Evolutionary conservation across 257 asterid species (phyloP), one percentile per base, ranked within the genome.

Genomic region (Verbena officinalis): DNA sequence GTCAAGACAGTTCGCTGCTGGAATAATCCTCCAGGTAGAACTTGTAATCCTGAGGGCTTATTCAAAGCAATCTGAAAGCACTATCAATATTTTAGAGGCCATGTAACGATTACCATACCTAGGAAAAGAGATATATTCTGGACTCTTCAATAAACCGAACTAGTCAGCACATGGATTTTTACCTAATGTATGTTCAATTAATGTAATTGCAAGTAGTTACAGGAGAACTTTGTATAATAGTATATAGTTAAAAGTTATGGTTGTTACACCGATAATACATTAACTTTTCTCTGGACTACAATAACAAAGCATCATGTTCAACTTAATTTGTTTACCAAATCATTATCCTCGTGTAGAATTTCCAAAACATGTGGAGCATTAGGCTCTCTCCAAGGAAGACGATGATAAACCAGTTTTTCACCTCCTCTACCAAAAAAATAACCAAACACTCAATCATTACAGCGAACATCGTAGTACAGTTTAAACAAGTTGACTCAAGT

Each of bases 361-460:
- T 84, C 82, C 68, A 93, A 77, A 77, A 68, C 62, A 82, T 81
- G 72, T 3, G 99, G 97, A 17, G 96, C 95, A 70, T 90, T 87
- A 15, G 96, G 99, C 78, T 93, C 99, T 78, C 75, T 80, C 97
- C 99, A 93, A 6, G 97, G 96, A 71, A 84, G 92, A 36, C 97
- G 94, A 59, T 81, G 95, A 78, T 93, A 93, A 60, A 77, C 78
- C 21, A 93, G 75, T 55, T 81, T 79, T 36, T 78, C 80, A 74
- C 86, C 89, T 49, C 69, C 87, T 75, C 98, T 93, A 64, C 51
- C 65, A 50, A 68, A 42, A 40, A 49, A 14, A 16, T 4, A 9
- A 56, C 7, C 33, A 17, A 59, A 17, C n/a, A n/a, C n/a, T n/a
- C n/a, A n/a, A n/a, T n/a, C n/a, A n/a, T n/a, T n/a, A n/a, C n/a